phyloP scores from a whole-genome alignment of 306 rosid species.

The Fragaria vesca region DNA sequence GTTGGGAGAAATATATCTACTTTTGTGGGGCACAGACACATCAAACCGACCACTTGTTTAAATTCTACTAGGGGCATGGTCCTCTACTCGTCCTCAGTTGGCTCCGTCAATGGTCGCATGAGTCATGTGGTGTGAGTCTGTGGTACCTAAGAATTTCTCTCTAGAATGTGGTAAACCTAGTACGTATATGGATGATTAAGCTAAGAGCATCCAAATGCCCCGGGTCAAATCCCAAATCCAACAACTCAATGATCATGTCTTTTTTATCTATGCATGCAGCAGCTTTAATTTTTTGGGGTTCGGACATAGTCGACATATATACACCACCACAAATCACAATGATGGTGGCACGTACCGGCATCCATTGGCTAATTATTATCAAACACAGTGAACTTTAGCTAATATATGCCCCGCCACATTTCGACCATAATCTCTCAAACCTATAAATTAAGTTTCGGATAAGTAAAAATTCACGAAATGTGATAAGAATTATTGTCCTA shows the following conservation, averaged over 20 bases:
- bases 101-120: too few species aligned
- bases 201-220: background rate
- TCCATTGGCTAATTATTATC: constrained; percentile 52
- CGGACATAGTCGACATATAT: constrained; percentile 9
- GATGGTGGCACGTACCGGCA: constrained; percentile 28
- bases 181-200: background rate
- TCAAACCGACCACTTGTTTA: too few species aligned
- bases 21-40: too few species aligned
- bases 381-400: constrained; percentile 27
- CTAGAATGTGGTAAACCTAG: too few species aligned
- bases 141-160: too few species aligned
- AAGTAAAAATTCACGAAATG: background rate
- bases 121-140: too few species aligned
- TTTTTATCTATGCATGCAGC: constrained; percentile 36
- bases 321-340: constrained; percentile 45
- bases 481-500: background rate
- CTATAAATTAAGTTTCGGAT: too few species aligned
- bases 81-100: too few species aligned
- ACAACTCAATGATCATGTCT: constrained; percentile 50
- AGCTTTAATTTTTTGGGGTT: constrained; percentile 43
- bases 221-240: constrained; percentile 34
- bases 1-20: too few species aligned
- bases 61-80: too few species aligned
- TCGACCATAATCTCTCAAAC: background rate
- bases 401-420: background rate